These are phyloP conservation scores for Musa balbisiana DNA, from an alignment of 202 grass and related monocot species.

Conservation along the genomic window DNA sequence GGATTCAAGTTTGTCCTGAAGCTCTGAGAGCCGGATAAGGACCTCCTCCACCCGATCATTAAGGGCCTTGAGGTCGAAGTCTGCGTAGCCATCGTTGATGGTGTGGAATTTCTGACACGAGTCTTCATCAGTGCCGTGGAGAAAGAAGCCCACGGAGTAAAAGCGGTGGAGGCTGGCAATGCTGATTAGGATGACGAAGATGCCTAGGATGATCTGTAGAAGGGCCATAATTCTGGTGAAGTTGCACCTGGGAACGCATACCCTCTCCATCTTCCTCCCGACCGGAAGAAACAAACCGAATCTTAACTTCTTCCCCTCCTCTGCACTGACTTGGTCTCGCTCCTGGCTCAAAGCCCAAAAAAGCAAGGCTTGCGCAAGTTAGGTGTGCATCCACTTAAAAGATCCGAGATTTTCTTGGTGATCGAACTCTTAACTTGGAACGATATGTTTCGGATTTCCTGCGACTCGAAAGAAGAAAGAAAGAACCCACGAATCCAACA, in stretches of 20 bases:
- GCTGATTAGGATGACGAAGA: constrained; percentile 66
- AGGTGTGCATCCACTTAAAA: no score
- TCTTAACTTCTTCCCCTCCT: no score
- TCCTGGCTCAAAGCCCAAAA: no score
- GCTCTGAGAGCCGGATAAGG: constrained; percentile 52
- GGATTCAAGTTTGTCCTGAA: constrained; percentile 79
- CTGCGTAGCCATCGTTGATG: constrained; percentile 37
- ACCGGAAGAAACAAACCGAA: background rate
- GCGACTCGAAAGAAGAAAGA: no score
- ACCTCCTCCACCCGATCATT: constrained; percentile 77
- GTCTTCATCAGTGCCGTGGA: constrained; percentile 21
- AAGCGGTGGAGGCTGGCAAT: constrained; percentile 74
- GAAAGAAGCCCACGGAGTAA: constrained; percentile 33
- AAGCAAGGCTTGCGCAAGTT: no score
- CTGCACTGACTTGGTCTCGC: no score
- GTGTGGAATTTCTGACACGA: constrained; percentile 19
- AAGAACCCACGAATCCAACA: no score
- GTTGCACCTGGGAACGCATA: constrained; percentile 33
- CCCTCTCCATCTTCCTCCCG: constrained; percentile 31
- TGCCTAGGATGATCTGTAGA: constrained; percentile 57
- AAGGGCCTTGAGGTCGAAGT: constrained; percentile 67
- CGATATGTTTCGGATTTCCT: no score
- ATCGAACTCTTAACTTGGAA: no score
- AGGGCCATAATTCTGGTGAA: constrained; percentile 46
- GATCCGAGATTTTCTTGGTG: no score